Percentiles rank a stretch among this genome's conserved stretches.
Evolutionary conservation across 2,329 filamentous ascomycete species (phyloP).

Genomic region (Talaromyces pinophilus): DNA sequence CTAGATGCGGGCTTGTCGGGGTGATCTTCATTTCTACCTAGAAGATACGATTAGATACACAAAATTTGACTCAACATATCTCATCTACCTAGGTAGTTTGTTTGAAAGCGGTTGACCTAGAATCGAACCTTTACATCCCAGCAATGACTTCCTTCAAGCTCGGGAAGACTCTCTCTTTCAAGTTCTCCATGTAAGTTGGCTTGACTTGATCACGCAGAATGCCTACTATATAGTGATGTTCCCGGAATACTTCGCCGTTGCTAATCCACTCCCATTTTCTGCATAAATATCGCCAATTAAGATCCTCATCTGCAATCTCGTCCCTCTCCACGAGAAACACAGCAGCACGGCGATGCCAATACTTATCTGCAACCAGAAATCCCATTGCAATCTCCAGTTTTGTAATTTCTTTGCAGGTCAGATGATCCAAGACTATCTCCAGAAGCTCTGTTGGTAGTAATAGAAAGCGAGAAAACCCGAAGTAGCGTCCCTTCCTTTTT

Average conservation of each 20-base stretch:
- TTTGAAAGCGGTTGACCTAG: neutral
- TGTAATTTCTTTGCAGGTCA: neutral
- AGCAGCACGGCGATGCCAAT: constrained; percentile 11
- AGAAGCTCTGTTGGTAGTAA: neutral
- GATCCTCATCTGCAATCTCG: neutral
- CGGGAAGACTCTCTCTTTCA: neutral
- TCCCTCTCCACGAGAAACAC: neutral
- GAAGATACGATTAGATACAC: too few relatives aligned
- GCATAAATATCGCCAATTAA: constrained; percentile 6
- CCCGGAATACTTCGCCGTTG: neutral
- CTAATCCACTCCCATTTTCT: neutral
- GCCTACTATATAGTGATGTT: neutral
- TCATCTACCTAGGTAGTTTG: too few relatives aligned
- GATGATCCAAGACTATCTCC: neutral
- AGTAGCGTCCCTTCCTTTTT: neutral
- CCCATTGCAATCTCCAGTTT: neutral
- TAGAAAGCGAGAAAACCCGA: neutral
- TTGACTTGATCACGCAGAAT: constrained; percentile 7
- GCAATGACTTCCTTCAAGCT: neutral
- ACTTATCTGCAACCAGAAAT: neutral
- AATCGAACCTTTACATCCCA: neutral
- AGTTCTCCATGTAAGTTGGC: constrained; percentile 1
- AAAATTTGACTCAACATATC: too few relatives aligned
- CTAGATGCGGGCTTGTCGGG: too few relatives aligned
- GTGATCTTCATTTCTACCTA: too few relatives aligned